Evolutionary conservation across 306 rosid genomes (phyloP).

Genomic region (Dalbergia cultrata): DNA sequence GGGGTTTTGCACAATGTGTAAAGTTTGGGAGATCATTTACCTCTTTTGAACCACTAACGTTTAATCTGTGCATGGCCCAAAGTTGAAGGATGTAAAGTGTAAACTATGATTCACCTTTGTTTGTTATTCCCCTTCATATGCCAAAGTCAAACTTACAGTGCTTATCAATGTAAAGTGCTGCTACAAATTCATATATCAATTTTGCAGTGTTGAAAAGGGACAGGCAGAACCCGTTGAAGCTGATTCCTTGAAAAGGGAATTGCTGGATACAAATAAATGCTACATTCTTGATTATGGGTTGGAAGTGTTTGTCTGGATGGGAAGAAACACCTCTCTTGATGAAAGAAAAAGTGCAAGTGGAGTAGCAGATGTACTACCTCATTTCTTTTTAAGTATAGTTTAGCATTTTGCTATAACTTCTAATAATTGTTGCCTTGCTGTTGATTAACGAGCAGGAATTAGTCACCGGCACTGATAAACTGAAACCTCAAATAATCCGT

Average conservation of each 20-base stretch:
- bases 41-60: conserved; percentile 6
- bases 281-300: conserved; percentile 81
- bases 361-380: conserved; percentile 78
- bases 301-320: conserved; percentile 94
- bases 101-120: conserved; percentile 20
- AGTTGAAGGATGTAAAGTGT: conserved; percentile 30
- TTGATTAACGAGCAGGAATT: conserved; percentile 65
- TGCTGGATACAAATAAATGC: conserved; percentile 80
- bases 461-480: conserved; percentile 62
- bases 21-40: conserved; percentile 2
- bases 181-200: conserved; percentile 6
- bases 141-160: conserved; percentile 1
- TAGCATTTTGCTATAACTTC: conserved; percentile 39
- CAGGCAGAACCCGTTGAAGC: conserved; percentile 63
- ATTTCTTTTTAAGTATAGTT: conserved; percentile 22
- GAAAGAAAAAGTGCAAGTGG: conserved; percentile 85
- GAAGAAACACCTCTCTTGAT: conserved; percentile 87
- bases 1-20: conserved; percentile 12
- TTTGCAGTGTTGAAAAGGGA: conserved; percentile 80
- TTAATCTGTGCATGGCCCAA: neutral
- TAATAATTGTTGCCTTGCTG: conserved; percentile 29
- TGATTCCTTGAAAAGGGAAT: conserved; percentile 75
- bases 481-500: conserved; percentile 76
- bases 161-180: conserved; percentile 4
- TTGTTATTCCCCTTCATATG: conserved; percentile 20